These are phyloP conservation scores for Neolecta irregularis DNA, from an alignment of 1,139 yeast genomes.

Conservation along the genomic window DNA sequence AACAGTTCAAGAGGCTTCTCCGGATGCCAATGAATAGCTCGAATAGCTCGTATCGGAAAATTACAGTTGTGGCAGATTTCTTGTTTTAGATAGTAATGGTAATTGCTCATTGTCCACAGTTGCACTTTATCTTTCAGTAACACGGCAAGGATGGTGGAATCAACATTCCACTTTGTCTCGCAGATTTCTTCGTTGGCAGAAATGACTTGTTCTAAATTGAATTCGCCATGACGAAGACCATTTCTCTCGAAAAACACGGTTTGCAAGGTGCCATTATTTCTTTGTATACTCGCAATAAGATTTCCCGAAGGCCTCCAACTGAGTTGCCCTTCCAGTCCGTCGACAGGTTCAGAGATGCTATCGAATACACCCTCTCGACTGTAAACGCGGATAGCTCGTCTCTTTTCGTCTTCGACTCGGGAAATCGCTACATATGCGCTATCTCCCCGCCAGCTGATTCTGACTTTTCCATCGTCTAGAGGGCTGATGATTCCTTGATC, in stretches of 20 bases:
- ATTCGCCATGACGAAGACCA: conserved; percentile 84
- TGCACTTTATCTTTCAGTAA: conserved; percentile 48
- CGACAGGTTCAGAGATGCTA: conserved; percentile 82
- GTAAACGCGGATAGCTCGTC: conserved; percentile 77
- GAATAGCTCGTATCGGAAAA: conserved; percentile 22
- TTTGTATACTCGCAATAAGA: conserved; percentile 66
- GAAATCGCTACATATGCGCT: conserved; percentile 67
- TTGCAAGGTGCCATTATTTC: conserved; percentile 30
- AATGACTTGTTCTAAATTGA: conserved; percentile 33
- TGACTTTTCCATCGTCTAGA: conserved; percentile 30
- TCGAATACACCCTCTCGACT: conserved; percentile 53
- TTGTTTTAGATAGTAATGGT: conserved; percentile 89
- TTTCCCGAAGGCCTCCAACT: conserved; percentile 92
- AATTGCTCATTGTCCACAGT: conserved; percentile 83
- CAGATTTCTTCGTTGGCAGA: conserved; percentile 30
- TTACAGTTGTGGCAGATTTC: too few species aligned
- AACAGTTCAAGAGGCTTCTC: conserved; percentile 68
- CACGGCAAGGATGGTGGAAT: conserved; percentile 64
- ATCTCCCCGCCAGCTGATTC: conserved; percentile 89
- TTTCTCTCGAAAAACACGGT: conserved; percentile 80
- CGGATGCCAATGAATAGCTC: conserved; percentile 59
- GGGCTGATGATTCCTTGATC: conserved; percentile 41
- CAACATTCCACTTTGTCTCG: conserved; percentile 65
- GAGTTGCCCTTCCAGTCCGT: conserved; percentile 54
- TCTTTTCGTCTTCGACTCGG: conserved; percentile 36